phyloP scores from a whole-genome alignment of 164 flowering plant genomes.

The Saururus chinensis region DNA sequence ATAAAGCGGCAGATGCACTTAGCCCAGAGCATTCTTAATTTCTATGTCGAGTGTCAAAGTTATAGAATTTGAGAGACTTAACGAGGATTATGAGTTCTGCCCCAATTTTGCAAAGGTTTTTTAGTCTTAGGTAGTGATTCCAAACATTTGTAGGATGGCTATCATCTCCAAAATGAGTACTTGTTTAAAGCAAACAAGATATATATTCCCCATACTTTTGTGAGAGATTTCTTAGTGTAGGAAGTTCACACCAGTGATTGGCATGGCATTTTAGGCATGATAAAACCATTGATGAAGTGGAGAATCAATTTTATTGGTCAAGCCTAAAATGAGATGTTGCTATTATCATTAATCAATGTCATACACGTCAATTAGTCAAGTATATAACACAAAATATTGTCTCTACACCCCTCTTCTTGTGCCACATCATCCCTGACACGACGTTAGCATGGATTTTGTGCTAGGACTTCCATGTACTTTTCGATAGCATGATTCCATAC shows the following conservation, averaged over 20 bases:
- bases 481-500: background rate
- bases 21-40: no score
- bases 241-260: no score
- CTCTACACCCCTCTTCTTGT: slow-evolving; percentile 1
- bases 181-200: no score
- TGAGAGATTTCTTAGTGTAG: no score
- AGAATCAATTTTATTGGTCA: background rate
- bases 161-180: background rate
- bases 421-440: slow-evolving; percentile 1
- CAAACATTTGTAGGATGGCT: background rate
- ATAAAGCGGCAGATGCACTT: background rate
- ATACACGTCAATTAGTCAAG: background rate
- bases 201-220: no score
- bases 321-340: background rate
- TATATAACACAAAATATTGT: background rate
- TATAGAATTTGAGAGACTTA: background rate
- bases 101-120: background rate
- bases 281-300: background rate
- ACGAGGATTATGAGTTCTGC: background rate
- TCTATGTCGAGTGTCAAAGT: background rate
- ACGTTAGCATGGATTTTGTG: background rate
- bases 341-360: background rate
- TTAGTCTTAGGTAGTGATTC: background rate
- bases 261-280: background rate
- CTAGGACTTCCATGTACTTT: background rate